Percentiles rank a stretch among this genome's conserved stretches.
Conservation (phyloP, 805 yeast species). For the Zygosaccharomyces rouxii region DNA sequence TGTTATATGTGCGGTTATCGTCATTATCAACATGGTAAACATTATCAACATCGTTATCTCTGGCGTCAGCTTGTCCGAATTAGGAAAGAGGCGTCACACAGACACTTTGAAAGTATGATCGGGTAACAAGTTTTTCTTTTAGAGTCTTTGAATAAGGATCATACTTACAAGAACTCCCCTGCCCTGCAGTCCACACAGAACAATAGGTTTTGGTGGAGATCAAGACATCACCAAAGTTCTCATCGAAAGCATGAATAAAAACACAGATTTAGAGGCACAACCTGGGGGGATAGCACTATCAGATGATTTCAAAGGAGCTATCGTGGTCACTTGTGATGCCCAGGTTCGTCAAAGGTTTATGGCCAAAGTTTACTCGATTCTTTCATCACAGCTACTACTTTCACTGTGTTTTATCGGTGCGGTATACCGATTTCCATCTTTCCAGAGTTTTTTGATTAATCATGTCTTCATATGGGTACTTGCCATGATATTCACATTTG, state of each 20-base stretch:
- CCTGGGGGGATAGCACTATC: conserved; percentile 34
- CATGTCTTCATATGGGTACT: conserved; percentile 58
- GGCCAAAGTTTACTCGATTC: conserved; percentile 72
- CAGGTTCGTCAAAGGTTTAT: conserved; percentile 71
- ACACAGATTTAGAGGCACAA: neutral
- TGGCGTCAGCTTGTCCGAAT: too few relatives aligned
- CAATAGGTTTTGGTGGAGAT: too few relatives aligned
- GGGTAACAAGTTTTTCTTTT: too few relatives aligned
- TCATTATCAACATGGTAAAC: too few relatives aligned
- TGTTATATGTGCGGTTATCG: too few relatives aligned
- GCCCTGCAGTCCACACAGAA: too few relatives aligned
- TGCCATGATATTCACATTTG: conserved; percentile 55
- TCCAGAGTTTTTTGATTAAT: conserved; percentile 47
- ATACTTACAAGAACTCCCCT: too few relatives aligned
- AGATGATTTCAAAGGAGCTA: conserved; percentile 77
- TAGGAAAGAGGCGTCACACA: too few relatives aligned
- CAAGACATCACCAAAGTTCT: neutral
- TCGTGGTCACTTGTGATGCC: conserved; percentile 72
- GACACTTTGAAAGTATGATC: too few relatives aligned
- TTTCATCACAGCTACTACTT: conserved; percentile 56
- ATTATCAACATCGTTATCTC: too few relatives aligned
- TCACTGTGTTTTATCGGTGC: conserved; percentile 44
- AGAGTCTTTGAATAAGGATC: too few relatives aligned
- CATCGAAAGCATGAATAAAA: conserved; percentile 1
- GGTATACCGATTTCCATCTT: conserved; percentile 16